phyloP scores from a whole-genome alignment of 495 filamentous ascomycete species.

The Staphylotrichum longicolle region DNA sequence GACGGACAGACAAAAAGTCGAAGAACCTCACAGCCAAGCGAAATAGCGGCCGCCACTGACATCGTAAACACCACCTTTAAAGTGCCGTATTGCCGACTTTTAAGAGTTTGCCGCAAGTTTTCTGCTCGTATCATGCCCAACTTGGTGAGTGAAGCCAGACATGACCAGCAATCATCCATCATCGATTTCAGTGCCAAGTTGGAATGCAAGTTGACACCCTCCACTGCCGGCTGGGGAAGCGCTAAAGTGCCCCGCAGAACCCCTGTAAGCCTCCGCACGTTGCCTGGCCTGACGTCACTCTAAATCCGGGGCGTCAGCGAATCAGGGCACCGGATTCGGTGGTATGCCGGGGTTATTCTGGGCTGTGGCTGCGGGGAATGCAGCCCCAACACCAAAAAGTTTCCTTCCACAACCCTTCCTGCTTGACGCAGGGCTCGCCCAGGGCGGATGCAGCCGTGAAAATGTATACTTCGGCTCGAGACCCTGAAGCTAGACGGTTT shows the following conservation, averaged over 20 bases:
- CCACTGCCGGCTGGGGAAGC: neutral
- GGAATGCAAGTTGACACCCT: neutral
- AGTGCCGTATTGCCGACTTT: neutral
- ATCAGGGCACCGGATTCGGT: conserved; percentile 13
- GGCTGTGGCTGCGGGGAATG: conserved; percentile 9
- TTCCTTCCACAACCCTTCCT: neutral
- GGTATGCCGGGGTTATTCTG: conserved; percentile 11
- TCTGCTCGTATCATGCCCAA: no score
- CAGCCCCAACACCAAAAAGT: conserved; percentile 5
- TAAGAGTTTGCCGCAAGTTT: neutral
- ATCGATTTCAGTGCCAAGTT: neutral
- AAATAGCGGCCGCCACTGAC: conserved; percentile 8
- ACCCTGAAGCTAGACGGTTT: no score
- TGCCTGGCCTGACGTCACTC: conserved; percentile 19
- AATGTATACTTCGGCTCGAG: neutral
- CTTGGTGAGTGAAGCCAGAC: neutral
- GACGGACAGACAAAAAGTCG: no score
- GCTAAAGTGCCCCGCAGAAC: conserved; percentile 1
- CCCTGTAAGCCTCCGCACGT: neutral
- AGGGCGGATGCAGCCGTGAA: neutral
- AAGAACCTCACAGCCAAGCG: neutral
- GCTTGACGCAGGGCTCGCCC: neutral
- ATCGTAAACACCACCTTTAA: neutral
- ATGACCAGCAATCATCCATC: neutral
- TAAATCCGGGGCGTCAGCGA: conserved; percentile 9